Percentiles rank a stretch among this genome's conserved stretches.
Conservation (phyloP, 2,329 filamentous ascomycete species). For the Botrytis cinerea region DNA sequence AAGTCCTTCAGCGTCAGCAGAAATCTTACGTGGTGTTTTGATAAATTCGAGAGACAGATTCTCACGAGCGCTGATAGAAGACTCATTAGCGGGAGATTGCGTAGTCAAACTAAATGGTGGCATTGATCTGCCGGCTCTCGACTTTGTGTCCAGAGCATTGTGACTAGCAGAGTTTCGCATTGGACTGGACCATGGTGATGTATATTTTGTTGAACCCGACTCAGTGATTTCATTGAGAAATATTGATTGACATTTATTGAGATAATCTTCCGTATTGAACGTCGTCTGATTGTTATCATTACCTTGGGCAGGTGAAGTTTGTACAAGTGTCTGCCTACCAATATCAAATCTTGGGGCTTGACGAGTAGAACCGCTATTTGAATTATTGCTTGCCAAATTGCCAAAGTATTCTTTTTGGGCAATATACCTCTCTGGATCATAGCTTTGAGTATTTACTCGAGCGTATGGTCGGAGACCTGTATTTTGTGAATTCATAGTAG, state of each 20-base stretch:
- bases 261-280: slow-evolving; percentile 14
- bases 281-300: not conserved
- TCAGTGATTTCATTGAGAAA: not conserved
- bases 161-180: slow-evolving; percentile 2
- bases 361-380: slow-evolving; percentile 49
- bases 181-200: not conserved
- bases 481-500: not conserved
- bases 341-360: slow-evolving; percentile 65
- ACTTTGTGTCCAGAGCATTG: not conserved
- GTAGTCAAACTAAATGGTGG: not conserved
- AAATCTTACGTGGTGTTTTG: not conserved
- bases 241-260: slow-evolving; percentile 16
- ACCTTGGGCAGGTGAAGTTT: slow-evolving; percentile 54
- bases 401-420: slow-evolving; percentile 19
- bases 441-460: not conserved
- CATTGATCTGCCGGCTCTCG: not conserved
- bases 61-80: not conserved
- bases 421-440: slow-evolving; percentile 9
- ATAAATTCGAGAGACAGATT: not conserved
- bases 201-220: not conserved
- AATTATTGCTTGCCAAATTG: slow-evolving; percentile 41
- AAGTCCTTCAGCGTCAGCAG: slow-evolving; percentile 2
- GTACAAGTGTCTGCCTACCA: slow-evolving; percentile 60
- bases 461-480: not conserved
- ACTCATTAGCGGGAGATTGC: not conserved